These are phyloP conservation scores for Dryas octopetala DNA, from an alignment of 306 rosid genomes.

Conservation along the genomic window DNA sequence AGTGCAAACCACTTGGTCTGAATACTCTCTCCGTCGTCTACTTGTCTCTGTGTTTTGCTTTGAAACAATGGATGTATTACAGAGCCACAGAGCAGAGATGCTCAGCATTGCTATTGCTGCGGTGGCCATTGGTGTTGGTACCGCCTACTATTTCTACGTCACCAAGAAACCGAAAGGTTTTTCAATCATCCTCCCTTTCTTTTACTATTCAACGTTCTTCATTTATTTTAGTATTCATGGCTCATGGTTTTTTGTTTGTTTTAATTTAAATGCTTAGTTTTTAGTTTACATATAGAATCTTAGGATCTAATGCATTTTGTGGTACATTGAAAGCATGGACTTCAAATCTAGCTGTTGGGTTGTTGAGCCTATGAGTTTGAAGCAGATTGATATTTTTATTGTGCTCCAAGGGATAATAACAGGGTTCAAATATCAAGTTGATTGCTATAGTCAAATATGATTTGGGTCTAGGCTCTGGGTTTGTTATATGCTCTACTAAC, in stretches of 20 bases:
- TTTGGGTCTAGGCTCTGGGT: background rate
- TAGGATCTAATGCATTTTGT: background rate
- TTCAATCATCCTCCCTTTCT: background rate
- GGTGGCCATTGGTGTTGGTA: slow-evolving; percentile 49
- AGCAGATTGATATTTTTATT: background rate
- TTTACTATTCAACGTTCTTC: background rate
- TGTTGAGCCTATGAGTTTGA: background rate
- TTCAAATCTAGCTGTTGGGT: background rate
- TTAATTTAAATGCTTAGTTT: background rate
- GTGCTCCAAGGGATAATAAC: background rate
- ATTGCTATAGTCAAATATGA: background rate
- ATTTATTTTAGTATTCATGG: background rate
- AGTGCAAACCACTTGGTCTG: background rate
- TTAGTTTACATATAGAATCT: background rate
- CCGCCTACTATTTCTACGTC: slow-evolving; percentile 60
- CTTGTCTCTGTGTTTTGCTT: background rate
- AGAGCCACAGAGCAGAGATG: slow-evolving; percentile 46
- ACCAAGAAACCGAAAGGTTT: slow-evolving; percentile 57
- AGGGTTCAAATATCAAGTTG: background rate
- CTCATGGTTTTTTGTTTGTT: background rate
- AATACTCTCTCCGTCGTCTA: no score
- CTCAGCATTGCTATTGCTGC: slow-evolving; percentile 49
- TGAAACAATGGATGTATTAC: slow-evolving; percentile 34
- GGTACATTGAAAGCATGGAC: background rate
- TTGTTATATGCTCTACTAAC: background rate